Evolutionary conservation across 2,329 filamentous ascomycete genomes (phyloP).

Genomic region (Monilinia fructicola): DNA sequence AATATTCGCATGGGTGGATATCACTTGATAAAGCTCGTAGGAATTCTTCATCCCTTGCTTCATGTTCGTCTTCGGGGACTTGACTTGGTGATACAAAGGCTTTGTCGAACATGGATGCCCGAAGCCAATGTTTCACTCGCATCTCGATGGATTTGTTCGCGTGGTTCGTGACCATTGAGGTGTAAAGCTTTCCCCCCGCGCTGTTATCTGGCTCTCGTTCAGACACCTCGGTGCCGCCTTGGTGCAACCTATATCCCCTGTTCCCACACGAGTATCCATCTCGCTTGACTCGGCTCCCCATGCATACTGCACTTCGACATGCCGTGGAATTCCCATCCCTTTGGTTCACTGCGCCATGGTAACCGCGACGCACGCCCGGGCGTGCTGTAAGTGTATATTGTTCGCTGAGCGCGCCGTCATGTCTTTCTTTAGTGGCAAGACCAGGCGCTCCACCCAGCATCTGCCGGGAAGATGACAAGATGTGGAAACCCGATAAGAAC

Average conservation of each 20-base stretch:
- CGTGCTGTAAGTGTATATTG: background rate
- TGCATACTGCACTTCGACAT: background rate
- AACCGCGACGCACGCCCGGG: background rate
- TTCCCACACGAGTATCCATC: background rate
- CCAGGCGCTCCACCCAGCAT: background rate
- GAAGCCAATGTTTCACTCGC: background rate
- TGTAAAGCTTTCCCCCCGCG: too few species aligned
- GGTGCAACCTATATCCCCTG: background rate
- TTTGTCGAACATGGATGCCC: background rate
- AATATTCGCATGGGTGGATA: background rate
- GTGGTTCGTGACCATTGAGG: background rate
- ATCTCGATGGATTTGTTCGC: too few species aligned
- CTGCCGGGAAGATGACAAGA: background rate
- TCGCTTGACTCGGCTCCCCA: background rate
- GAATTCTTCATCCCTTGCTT: background rate
- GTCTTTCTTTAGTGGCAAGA: conserved; percentile 2
- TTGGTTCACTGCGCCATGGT: background rate
- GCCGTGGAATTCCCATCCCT: background rate
- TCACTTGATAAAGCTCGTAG: background rate
- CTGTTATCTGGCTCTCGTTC: background rate
- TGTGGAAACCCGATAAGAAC: background rate
- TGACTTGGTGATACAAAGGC: background rate
- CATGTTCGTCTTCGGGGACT: background rate
- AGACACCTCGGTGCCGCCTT: too few species aligned
- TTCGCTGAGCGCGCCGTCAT: background rate